These are phyloP conservation scores for Capronia epimyces DNA, from an alignment of 2,329 filamentous ascomycete genomes.

Conservation along the genomic window DNA sequence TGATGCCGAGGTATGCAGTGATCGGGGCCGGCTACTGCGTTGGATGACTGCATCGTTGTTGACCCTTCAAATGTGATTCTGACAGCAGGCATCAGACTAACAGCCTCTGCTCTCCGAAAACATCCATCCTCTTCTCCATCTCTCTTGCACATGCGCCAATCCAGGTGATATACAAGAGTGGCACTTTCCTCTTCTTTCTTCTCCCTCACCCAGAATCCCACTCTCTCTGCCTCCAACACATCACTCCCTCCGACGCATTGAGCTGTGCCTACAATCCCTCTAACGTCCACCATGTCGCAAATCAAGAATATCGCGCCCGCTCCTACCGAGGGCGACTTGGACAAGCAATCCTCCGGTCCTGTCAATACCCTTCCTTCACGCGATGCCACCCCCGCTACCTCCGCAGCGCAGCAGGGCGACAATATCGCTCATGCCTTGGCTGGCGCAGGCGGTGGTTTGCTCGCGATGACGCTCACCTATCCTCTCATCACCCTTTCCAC, in stretches of 20 bases:
- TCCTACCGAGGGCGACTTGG: slow-evolving; percentile 18
- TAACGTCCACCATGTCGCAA: slow-evolving; percentile 17
- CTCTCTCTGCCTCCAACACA: neutral
- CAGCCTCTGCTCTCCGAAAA: slow-evolving; percentile 8
- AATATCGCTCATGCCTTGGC: slow-evolving; percentile 94
- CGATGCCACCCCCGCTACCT: slow-evolving; percentile 45
- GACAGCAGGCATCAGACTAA: neutral
- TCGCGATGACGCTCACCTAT: slow-evolving; percentile 96
- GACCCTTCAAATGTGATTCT: neutral
- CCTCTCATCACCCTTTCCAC: slow-evolving; percentile 96
- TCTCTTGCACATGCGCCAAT: slow-evolving; percentile 9
- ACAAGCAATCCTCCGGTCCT: slow-evolving; percentile 14
- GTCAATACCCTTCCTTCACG: slow-evolving; percentile 7
- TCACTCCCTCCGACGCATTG: neutral
- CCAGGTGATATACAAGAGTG: slow-evolving; percentile 10
- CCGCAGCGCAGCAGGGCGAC: slow-evolving; percentile 77
- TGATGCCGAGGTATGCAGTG: neutral
- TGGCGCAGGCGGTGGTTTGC: slow-evolving; percentile 83
- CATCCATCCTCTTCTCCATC: slow-evolving; percentile 12
- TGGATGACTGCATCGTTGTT: neutral
- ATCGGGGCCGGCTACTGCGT: too few relatives aligned
- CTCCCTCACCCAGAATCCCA: neutral
- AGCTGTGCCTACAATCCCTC: neutral
- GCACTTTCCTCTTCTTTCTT: slow-evolving; percentile 1
- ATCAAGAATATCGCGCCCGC: slow-evolving; percentile 19